Evolutionary conservation across 345 rosid species (phyloP), one percentile per base, ranked within the genome.

Genomic region (Laguncularia racemosa): DNA sequence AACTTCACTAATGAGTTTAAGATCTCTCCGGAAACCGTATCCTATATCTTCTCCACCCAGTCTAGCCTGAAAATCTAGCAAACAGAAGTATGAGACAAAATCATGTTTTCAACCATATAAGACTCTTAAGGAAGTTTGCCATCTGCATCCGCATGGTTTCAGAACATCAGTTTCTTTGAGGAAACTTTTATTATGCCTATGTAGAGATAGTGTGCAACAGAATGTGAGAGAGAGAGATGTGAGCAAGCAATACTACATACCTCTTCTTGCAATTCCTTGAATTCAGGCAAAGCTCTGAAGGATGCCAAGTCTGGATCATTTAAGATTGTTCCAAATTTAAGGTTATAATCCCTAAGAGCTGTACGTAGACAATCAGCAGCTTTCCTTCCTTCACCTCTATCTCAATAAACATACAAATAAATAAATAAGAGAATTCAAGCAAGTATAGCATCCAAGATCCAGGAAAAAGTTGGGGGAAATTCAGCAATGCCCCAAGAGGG

Each of bases 1-100:
- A 60, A 93, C 99, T 82, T 89, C 97, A 17, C 97, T 79, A 48
- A 93, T 89, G 50, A 89, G 91, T 76, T 93, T 89, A 56, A 89
- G 85, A 78, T 93, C 99, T 82, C 99, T 76, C 44, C 92, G 80
- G 53, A 89, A 89, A 73, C 90, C 55, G 61, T 78, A 78, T 8
- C 99, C 99, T 66, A 89, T 76, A 72, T 93, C 99, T 81, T 89
- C 92, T 63, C 97, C 97, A 40, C 97, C 99, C 64, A 87, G 60
- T 71, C 88, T 83, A 59, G 97, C 97, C 99, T 93, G 91, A 49
- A 61, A 13, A 61, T 53, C 60, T 20, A 62, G 57, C 14, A 40
- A 38, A 19, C 23, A 19, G 18, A 16, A 53, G 16, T 19, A 61
- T 47, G 44, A 48, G 33, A 46, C 33, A 23, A 53, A 47, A 4